Evolutionary conservation across 345 rosid species (phyloP), one percentile per base, ranked within the genome.

Genomic region (Rhizophora apiculata): DNA sequence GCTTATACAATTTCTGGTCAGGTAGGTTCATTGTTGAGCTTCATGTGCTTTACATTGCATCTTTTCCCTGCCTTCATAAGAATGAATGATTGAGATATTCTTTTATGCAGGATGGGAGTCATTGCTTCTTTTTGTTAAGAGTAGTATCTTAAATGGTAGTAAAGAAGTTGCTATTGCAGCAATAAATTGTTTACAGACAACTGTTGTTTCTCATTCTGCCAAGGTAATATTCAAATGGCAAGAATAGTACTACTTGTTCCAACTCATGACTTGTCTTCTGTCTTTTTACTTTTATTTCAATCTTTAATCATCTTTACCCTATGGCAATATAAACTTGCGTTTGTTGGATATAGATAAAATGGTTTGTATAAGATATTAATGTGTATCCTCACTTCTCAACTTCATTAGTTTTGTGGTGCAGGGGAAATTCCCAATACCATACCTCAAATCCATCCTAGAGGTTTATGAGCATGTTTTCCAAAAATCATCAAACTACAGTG

Each of bases 161-260:
- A 95, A 87, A 81, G 99, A 92, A 76, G 96, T 95, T 76, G 81
- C 97, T 63, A 83, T 95, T 81, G 99, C 97, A 58, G 97, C 93
- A 37, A 80, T 92, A 82, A 90, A 78, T 74, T 90, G 99, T 82
- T 79, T 95, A 43, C 98, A 90, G 74, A 92, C 91, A 64, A 84
- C 99, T 63, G 82, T 92, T 74, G 73, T 87, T 51, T 83, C 92
- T 54, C 99, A 95, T 68, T 79, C 85, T 71, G 84, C 74, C 69
- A 95, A 92, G 96, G 98, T 91, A 80, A 81, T 72, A 6, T 31
- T 79, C 53, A 37, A 60, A 21, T 43, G 4, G 29, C 24, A 67
- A 27, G 65, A 24, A 48, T 49, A 16, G 55, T 46, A 56, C 21
- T 34, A n/a, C 8, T 65, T 32, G 29, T 63, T 39, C n/a, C 66